Percentiles rank a stretch among this genome's conserved stretches.
Evolutionary conservation across 306 rosid species (phyloP).

Genomic region (Cicer pinnatifidum): DNA sequence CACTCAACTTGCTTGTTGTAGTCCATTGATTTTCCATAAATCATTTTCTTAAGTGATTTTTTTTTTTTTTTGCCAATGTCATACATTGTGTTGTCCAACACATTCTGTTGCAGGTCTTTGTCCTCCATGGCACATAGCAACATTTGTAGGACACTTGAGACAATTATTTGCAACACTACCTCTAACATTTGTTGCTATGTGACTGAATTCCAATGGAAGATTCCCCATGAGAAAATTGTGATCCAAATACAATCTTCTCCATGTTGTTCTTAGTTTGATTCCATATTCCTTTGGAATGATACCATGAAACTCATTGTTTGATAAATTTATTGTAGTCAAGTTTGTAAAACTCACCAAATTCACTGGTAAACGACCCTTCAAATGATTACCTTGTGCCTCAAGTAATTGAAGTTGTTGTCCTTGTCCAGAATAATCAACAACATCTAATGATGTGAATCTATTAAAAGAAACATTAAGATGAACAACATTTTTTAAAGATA

Average conservation of each 20-base stretch:
- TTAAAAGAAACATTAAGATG: constrained; percentile 55
- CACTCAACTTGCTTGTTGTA: not conserved
- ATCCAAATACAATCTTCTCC: constrained; percentile 51
- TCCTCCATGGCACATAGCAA: constrained; percentile 45
- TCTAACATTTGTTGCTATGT: not conserved
- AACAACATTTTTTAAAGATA: constrained; percentile 36
- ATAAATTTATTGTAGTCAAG: constrained; percentile 46
- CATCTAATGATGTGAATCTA: constrained; percentile 45
- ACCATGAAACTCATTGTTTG: constrained; percentile 51
- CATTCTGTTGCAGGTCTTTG: constrained; percentile 54
- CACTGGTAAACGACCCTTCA: constrained; percentile 53
- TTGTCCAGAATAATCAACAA: constrained; percentile 5
- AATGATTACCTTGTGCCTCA: constrained; percentile 53
- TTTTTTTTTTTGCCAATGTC: not conserved
- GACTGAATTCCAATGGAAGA: constrained; percentile 48
- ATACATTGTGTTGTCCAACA: constrained; percentile 17
- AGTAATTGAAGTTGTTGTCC: constrained; percentile 44
- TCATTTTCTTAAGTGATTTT: not conserved
- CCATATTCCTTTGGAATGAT: constrained; percentile 53
- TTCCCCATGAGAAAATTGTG: constrained; percentile 52
- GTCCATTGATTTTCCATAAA: not conserved
- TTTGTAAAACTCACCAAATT: constrained; percentile 48
- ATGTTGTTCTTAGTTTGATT: constrained; percentile 29
- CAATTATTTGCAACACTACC: constrained; percentile 59
- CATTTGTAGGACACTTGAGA: constrained; percentile 49